These are phyloP conservation scores for Phytophthora melonis DNA, from an alignment of 352 stramenopile species.

Conservation along the genomic window DNA sequence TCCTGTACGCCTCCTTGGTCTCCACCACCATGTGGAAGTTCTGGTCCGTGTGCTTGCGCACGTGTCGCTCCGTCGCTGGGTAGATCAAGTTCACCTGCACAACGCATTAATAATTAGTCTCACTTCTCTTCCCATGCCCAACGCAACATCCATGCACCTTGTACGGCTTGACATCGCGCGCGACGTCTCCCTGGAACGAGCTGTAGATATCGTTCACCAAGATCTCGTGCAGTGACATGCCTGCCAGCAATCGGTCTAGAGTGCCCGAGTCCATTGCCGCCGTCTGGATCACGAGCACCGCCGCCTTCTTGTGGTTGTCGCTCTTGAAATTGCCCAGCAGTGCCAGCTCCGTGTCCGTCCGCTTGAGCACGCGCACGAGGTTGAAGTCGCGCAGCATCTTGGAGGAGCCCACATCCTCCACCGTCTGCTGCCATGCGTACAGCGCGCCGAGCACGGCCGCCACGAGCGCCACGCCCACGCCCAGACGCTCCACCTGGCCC, in stretches of 20 bases:
- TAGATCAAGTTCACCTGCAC: slow-evolving; percentile 83
- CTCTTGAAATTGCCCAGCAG: slow-evolving; percentile 76
- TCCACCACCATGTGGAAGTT: slow-evolving; percentile 87
- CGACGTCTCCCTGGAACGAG: slow-evolving; percentile 75
- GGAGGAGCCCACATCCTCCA: slow-evolving; percentile 34
- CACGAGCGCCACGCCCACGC: slow-evolving; percentile 36
- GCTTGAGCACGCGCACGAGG: slow-evolving; percentile 73
- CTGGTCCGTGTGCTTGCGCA: slow-evolving; percentile 88
- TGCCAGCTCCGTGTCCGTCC: slow-evolving; percentile 69
- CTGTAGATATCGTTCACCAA: slow-evolving; percentile 89
- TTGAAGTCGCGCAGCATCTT: slow-evolving; percentile 67
- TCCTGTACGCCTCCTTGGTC: slow-evolving; percentile 80
- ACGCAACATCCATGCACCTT: slow-evolving; percentile 51
- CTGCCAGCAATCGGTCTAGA: slow-evolving; percentile 52
- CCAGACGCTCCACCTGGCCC: slow-evolving; percentile 36
- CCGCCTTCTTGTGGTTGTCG: slow-evolving; percentile 66
- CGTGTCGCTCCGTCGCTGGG: slow-evolving; percentile 79
- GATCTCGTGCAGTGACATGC: slow-evolving; percentile 75
- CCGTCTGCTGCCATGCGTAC: slow-evolving; percentile 36
- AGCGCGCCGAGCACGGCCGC: slow-evolving; percentile 46
- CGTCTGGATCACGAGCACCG: slow-evolving; percentile 77
- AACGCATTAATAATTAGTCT: not conserved
- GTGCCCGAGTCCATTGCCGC: slow-evolving; percentile 60
- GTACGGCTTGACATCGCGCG: slow-evolving; percentile 73
- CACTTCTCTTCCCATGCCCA: not conserved